Base-by-base conservation (phyloP, 352 stramenopile species). In the Elongisporangium undulatum region DNA sequence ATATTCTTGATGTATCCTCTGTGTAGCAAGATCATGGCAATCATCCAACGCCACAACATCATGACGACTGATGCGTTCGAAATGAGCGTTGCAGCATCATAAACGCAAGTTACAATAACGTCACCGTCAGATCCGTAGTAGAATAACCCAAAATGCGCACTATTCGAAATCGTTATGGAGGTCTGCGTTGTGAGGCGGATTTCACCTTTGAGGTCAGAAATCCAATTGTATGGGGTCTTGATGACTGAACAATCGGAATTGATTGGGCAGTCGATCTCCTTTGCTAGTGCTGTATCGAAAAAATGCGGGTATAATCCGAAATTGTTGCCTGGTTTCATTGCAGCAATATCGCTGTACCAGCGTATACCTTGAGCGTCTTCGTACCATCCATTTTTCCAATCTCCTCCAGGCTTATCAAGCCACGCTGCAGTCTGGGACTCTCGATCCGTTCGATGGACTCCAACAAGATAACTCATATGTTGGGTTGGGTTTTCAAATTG, bases 21-120 rank as follows among this genome's bases (percentile, higher is more conserved):
- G 45, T 59, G 21, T 1, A 59, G 45, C 12, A 26, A 24, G 13
- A 59, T n/a, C 54, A 59, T 59, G 19, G 54, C 54, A 24, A 53
- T 45, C 54, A 59, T 59, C 75, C 75, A 85, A 0, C 66, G 70
- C 2, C 70, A 16, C 0, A 82, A 60, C 29, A 82, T 24, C n/a
- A 68, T 10, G 0, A 51, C 64, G 4, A 79, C 21, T 16, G 72
- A 75, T 0, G 66, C 0, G 34, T 82, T 81, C 2, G 72, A 75
- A 41, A 82, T 62, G 15, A 78, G 66, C 13, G 56, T 69, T 8
- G 71, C 62, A 21, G 74, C 49, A 6, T 71, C 59, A 59, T 85
- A 81, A 8, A 58, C 41, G 56, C 58, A 74, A 5, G 51, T 23
- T 9, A 77, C 49, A 0, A 53, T 61, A n/a, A 55, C 49, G 6